Evolutionary conservation across 139 green algal genomes (phyloP).

Genomic region (Closterium sp.): DNA sequence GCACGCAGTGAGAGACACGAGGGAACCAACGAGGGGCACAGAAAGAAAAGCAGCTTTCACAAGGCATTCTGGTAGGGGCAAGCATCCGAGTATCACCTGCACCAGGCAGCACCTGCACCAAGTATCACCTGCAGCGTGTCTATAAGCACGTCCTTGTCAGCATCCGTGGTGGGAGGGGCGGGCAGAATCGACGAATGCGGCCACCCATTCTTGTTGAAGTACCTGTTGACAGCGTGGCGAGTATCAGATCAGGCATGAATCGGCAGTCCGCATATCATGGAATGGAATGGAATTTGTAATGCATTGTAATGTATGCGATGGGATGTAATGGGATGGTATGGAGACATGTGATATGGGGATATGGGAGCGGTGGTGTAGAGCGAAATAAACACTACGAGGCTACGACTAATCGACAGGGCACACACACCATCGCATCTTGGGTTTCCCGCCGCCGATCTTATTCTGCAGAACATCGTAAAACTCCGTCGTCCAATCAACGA

Average conservation of each 20-base stretch:
- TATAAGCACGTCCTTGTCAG: slow-evolving; percentile 72
- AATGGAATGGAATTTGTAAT: too few species aligned
- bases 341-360: too few species aligned
- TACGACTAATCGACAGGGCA: neutral
- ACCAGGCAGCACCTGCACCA: neutral
- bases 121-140: slow-evolving; percentile 68
- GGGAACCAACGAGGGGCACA: neutral
- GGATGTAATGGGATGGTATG: too few species aligned
- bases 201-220: slow-evolving; percentile 79
- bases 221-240: slow-evolving; percentile 43
- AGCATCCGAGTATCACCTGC: neutral
- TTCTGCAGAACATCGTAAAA: slow-evolving; percentile 93
- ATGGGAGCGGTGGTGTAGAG: neutral
- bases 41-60: neutral
- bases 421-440: slow-evolving; percentile 86
- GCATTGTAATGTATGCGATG: too few species aligned
- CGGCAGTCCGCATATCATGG: too few species aligned
- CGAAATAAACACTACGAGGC: neutral
- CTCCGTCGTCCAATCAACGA: slow-evolving; percentile 69
- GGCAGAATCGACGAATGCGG: slow-evolving; percentile 61
- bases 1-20: neutral
- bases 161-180: slow-evolving; percentile 60
- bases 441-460: slow-evolving; percentile 80
- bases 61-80: too few species aligned
- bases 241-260: too few species aligned